A percentile compares a stretch with the other conserved stretches of the same genome.
phyloP scores from a whole-genome alignment of 106 monocot genomes.

The Dactylorhiza incarnata region DNA sequence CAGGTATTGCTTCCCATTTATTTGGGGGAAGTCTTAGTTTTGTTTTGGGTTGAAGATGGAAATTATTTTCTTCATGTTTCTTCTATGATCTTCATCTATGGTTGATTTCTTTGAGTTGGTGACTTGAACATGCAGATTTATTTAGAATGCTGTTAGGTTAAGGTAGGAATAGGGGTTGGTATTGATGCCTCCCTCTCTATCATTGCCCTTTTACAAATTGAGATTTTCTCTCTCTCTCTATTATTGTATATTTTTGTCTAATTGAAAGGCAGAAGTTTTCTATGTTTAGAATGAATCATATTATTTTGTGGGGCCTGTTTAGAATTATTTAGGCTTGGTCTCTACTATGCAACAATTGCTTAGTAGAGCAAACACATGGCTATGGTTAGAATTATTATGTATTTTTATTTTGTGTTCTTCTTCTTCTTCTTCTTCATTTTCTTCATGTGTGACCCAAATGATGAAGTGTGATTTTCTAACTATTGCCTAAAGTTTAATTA shows the following conservation, averaged over 20 bases:
- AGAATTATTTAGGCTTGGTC: not conserved
- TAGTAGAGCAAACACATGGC: not conserved
- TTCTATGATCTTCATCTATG: not conserved
- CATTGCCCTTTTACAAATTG: not conserved
- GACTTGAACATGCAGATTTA: not conserved
- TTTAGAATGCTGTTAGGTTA: not conserved
- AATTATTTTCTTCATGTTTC: not conserved
- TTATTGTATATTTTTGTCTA: not conserved
- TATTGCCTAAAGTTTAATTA: not conserved
- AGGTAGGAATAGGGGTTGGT: constrained; percentile 2
- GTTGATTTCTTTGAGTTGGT: not conserved
- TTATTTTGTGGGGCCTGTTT: constrained; percentile 3
- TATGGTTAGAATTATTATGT: not conserved
- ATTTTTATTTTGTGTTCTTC: not conserved
- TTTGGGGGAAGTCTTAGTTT: not conserved
- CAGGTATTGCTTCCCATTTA: constrained; percentile 25
- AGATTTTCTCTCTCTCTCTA: not conserved
- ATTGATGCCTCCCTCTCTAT: not conserved
- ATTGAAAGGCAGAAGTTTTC: not conserved
- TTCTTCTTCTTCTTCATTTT: not conserved
- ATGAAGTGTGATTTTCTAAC: not conserved
- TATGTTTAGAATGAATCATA: not conserved
- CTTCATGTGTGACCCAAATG: not conserved
- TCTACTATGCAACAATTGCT: not conserved
- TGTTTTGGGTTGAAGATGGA: not conserved